phyloP scores from a whole-genome alignment of 495 filamentous ascomycete genomes.

The Penicillium bialowiezense region DNA sequence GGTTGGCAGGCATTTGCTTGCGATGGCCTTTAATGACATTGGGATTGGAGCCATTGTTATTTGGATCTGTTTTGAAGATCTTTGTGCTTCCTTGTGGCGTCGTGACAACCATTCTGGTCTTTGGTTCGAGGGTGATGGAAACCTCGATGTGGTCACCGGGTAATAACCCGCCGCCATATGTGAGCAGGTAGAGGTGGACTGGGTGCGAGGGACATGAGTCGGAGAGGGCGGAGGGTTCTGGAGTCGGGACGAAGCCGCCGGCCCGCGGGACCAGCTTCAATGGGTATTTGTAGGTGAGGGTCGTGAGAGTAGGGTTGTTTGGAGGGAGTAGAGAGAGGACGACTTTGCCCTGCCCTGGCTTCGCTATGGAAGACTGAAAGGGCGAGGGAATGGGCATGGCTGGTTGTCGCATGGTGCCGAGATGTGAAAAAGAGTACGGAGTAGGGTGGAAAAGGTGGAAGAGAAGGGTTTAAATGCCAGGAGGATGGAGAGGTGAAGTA shows the following conservation, averaged over 20 bases:
- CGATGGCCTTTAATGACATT: constrained; percentile 31
- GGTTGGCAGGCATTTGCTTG: constrained; percentile 22
- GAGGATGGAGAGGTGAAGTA: too few relatives aligned
- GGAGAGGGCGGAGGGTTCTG: constrained; percentile 25
- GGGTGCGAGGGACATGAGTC: constrained; percentile 32
- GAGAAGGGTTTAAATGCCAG: too few relatives aligned
- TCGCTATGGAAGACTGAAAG: constrained; percentile 68
- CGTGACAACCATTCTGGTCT: constrained; percentile 73
- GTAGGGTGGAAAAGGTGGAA: not conserved
- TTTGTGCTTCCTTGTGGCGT: constrained; percentile 92
- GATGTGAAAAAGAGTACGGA: not conserved
- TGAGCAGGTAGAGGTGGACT: constrained; percentile 79
- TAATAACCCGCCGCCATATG: constrained; percentile 92
- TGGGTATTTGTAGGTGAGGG: constrained; percentile 85
- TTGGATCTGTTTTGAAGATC: constrained; percentile 73
- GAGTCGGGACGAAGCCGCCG: constrained; percentile 40
- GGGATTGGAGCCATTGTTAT: constrained; percentile 26
- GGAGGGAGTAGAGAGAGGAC: constrained; percentile 71
- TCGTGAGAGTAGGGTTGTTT: constrained; percentile 65
- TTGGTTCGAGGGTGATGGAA: constrained; percentile 57
- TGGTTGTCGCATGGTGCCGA: constrained; percentile 27
- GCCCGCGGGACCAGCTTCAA: constrained; percentile 80
- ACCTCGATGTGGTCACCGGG: constrained; percentile 80
- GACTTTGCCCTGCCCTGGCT: constrained; percentile 75
- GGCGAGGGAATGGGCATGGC: constrained; percentile 47